Percentiles rank a stretch among this genome's conserved stretches.
Evolutionary conservation across 352 stramenopile genomes (phyloP).

Genomic region (Phytophthora podocarpi): DNA sequence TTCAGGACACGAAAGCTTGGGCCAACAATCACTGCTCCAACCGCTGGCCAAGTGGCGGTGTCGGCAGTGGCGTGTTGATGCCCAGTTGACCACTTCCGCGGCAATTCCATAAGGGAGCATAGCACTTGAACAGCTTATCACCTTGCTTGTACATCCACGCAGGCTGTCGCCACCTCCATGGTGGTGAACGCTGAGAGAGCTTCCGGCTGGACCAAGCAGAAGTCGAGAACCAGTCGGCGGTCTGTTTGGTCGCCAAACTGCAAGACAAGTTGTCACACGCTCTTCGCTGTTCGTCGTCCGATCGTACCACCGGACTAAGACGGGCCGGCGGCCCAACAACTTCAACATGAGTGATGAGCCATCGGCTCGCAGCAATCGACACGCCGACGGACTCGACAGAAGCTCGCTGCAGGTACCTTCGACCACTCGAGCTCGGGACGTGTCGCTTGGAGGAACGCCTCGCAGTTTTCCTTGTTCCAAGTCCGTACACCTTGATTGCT

Average conservation of each 20-base stretch:
- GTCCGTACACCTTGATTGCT: neutral
- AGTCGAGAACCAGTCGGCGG: too few species aligned
- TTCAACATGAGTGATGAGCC: neutral
- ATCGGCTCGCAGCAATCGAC: neutral
- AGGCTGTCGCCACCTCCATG: neutral
- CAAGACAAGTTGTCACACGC: too few species aligned
- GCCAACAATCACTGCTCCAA: neutral
- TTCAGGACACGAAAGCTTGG: neutral
- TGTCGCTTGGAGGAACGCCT: slow-evolving; percentile 2
- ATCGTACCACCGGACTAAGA: slow-evolving; percentile 11
- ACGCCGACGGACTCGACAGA: neutral
- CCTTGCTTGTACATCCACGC: neutral
- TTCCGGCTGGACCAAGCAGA: too few species aligned
- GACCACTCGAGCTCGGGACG: neutral
- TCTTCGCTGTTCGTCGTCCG: slow-evolving; percentile 20
- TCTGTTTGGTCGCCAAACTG: too few species aligned
- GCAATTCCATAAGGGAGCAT: neutral
- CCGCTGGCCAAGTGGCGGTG: neutral
- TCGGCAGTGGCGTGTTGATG: neutral
- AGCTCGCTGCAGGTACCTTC: neutral
- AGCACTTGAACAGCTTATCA: neutral
- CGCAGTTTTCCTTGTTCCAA: slow-evolving; percentile 13
- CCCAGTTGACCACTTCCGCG: slow-evolving; percentile 1
- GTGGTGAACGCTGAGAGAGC: too few species aligned
- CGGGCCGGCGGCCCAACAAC: slow-evolving; percentile 6